Evolutionary conservation across 1,284 basidiomycete genomes (phyloP).

Genomic region (Phlebopus sp.): DNA sequence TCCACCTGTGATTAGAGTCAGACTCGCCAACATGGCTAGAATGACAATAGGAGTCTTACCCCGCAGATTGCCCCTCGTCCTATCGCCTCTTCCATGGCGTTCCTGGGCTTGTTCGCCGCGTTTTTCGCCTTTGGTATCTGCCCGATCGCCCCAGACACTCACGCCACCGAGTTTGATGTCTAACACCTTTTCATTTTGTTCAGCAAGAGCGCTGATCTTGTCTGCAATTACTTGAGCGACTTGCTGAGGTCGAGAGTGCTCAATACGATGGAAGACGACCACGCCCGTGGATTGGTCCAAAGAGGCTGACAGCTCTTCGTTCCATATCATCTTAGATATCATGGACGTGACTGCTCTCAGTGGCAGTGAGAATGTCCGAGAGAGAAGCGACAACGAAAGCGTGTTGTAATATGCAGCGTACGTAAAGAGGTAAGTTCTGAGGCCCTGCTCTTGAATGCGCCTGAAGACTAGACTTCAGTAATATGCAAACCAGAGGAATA

Average conservation of each 20-base stretch:
- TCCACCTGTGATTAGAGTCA: constrained; percentile 40
- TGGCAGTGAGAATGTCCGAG: constrained; percentile 85
- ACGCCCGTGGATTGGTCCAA: constrained; percentile 88
- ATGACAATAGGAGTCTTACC: constrained; percentile 38
- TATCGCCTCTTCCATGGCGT: constrained; percentile 66
- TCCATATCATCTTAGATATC: constrained; percentile 99
- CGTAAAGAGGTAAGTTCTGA: constrained; percentile 98
- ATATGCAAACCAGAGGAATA: constrained; percentile 3
- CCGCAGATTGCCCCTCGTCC: constrained; percentile 47
- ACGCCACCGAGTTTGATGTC: constrained; percentile 82
- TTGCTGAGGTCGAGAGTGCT: constrained; percentile 87
- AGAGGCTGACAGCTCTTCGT: constrained; percentile 91
- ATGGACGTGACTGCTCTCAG: constrained; percentile 83
- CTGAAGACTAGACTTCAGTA: constrained; percentile 37
- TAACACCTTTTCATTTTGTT: constrained; percentile 94
- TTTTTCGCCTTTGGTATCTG: constrained; percentile 73
- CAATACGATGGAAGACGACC: constrained; percentile 87
- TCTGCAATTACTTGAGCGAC: constrained; percentile 87
- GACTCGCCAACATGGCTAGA: constrained; percentile 1
- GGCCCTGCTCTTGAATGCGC: constrained; percentile 96
- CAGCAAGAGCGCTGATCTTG: constrained; percentile 84
- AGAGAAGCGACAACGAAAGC: constrained; percentile 83
- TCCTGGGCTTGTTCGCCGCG: constrained; percentile 74
- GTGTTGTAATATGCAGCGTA: constrained; percentile 94
- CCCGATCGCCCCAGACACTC: constrained; percentile 65